These are phyloP conservation scores for Ehretia macrophylla DNA, from an alignment of 257 asterid genomes.

Conservation along the genomic window DNA sequence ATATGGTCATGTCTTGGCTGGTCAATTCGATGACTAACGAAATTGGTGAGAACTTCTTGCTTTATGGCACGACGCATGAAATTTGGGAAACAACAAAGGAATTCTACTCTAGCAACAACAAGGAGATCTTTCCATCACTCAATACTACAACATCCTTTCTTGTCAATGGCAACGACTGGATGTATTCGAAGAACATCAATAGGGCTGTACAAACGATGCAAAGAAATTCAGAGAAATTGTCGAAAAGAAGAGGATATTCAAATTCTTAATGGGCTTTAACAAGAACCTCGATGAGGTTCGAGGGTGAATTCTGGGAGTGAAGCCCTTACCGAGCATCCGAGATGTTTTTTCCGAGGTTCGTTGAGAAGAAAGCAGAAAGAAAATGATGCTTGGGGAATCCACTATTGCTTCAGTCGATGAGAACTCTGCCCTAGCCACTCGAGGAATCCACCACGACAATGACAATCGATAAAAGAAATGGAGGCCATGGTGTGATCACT, in stretches of 20 bases:
- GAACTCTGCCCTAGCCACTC: too few species aligned
- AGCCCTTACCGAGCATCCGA: too few species aligned
- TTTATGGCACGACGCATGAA: not conserved
- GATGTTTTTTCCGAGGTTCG: too few species aligned
- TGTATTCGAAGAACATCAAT: not conserved
- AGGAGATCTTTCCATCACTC: slow-evolving; percentile 3
- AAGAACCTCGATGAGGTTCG: not conserved
- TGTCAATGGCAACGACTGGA: slow-evolving; percentile 1
- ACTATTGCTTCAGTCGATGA: too few species aligned
- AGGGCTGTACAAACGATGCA: not conserved
- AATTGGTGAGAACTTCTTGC: slow-evolving; percentile 3
- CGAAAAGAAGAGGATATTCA: not conserved
- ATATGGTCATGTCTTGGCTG: slow-evolving; percentile 18
- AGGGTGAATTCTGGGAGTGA: too few species aligned
- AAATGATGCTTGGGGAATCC: too few species aligned
- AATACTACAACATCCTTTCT: not conserved
- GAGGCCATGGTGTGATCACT: slow-evolving; percentile 2
- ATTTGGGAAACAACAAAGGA: slow-evolving; percentile 5
- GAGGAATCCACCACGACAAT: too few species aligned
- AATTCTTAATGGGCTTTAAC: not conserved
- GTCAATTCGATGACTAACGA: slow-evolving; percentile 9
- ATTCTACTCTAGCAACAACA: not conserved
- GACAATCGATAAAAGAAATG: not conserved
- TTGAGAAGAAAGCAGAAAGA: too few species aligned
- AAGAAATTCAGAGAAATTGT: not conserved